Evolutionary conservation across 108 stramenopile genomes (phyloP).

Genomic region (Schizochytrium sp.): DNA sequence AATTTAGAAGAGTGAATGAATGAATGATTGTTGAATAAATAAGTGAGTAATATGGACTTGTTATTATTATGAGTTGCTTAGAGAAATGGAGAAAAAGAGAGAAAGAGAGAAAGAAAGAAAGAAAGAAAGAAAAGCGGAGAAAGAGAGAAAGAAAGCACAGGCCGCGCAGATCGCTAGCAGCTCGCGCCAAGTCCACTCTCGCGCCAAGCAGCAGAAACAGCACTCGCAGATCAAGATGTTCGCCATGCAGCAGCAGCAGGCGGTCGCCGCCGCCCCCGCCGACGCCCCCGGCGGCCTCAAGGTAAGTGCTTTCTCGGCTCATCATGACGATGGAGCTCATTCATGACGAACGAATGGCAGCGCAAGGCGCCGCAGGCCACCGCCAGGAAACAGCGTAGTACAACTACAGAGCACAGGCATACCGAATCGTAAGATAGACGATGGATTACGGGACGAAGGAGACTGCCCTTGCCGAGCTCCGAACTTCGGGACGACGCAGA

Average conservation of each 20-base stretch:
- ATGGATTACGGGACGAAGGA: too few species aligned
- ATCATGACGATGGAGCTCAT: not conserved
- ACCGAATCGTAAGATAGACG: too few species aligned
- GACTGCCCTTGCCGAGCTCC: too few species aligned
- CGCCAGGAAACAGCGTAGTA: not conserved
- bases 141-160: not conserved
- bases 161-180: too few species aligned
- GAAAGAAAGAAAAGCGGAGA: not conserved
- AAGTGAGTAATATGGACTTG: too few species aligned
- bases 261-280: not conserved
- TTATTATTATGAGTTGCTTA: too few species aligned
- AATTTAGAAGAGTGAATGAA: too few species aligned
- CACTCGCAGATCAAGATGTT: not conserved
- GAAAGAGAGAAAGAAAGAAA: not conserved
- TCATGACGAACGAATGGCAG: not conserved
- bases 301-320: not conserved
- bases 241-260: not conserved
- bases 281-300: constrained; percentile 40
- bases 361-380: not conserved
- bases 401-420: too few species aligned
- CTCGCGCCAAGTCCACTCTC: not conserved
- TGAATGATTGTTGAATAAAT: too few species aligned
- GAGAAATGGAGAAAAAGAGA: not conserved
- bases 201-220: not conserved
- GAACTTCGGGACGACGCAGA: too few species aligned